These are phyloP conservation scores for Lathyrus aphaca DNA, from an alignment of 306 rosid species.

Conservation along the genomic window DNA sequence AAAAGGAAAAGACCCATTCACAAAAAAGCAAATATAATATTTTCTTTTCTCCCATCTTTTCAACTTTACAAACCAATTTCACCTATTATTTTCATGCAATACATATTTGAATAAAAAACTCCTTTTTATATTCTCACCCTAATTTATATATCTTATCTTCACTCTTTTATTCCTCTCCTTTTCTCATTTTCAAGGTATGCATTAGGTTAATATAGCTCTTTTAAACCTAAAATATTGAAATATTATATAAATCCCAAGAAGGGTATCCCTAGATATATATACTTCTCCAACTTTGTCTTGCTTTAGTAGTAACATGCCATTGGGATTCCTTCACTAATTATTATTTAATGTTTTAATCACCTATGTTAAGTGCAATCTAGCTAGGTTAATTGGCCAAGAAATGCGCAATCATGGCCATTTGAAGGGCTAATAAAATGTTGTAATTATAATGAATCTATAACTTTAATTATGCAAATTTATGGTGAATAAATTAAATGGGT, in stretches of 20 bases:
- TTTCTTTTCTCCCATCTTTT: conserved; percentile 59
- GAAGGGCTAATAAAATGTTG: conserved; percentile 31
- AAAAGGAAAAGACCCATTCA: conserved; percentile 50
- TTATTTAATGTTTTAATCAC: conserved; percentile 5
- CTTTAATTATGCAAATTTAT: conserved; percentile 5
- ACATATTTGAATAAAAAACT: conserved; percentile 48
- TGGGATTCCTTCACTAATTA: conserved; percentile 69
- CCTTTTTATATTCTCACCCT: conserved; percentile 21
- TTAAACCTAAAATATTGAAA: conserved; percentile 45
- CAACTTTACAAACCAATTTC: conserved; percentile 57
- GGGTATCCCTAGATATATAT: conserved; percentile 61
- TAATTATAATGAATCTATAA: conserved; percentile 17
- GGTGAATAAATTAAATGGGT: too few species aligned
- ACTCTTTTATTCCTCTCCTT: conserved; percentile 10
- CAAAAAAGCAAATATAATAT: conserved; percentile 61
- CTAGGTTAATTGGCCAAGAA: conserved; percentile 30
- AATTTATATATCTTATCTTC: conserved; percentile 34
- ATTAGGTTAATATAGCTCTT: conserved; percentile 50
- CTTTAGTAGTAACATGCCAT: conserved; percentile 86
- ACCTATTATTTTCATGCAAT: conserved; percentile 63
- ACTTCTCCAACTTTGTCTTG: conserved; percentile 55
- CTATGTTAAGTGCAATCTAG: conserved; percentile 34
- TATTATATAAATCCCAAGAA: conserved; percentile 79
- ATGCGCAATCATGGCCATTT: conserved; percentile 50
- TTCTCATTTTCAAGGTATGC: conserved; percentile 64